Base-by-base conservation (phyloP, 345 rosid genomes). In the Cardamine chenopodiifolia region DNA sequence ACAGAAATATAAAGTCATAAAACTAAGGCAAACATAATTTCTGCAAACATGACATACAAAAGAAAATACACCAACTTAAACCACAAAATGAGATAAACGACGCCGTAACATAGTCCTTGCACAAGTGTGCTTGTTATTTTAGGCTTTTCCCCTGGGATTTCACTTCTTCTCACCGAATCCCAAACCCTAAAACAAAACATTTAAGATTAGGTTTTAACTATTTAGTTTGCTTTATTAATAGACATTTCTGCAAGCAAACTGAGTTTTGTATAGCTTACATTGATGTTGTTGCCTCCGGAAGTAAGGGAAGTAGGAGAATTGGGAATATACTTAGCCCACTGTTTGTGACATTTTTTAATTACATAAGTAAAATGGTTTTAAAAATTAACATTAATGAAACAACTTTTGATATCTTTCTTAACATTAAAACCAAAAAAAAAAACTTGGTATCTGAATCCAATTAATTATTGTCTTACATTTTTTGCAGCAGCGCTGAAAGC, bases 271-370 rank as follows among this genome's bases (percentile, higher is more conserved):
- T 58, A 49, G 63, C 89, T 85, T 82, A 86, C 91, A 42, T 58
- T 73, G 84, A 72, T 84, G 53, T 32, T 66, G 73, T 44, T 78
- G 84, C 82, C 79, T 71, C 90, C 89, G 8, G 92, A 85, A 76
- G 80, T 67, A 13, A 62, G 18, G 74, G 78, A 73, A 73, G 97
- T 62, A 44, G 90, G 81, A 19, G 98, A 83, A 55, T 85, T 85
- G 71, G 98, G 98, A 57, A 91, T 79, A 83, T 91, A 91, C 89
- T 95, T 89, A 44, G 98, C 95, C 97, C 97, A 91, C 98, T 93
- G 70, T 62, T 77, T 45, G 22, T 47, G 13, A 77, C 55, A 56
- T 31, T 1, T 32, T 48, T 23, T 11, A 61, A 1, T 9, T 12
- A 29, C 62, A 71, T 20, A 25, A 44, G 26, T 28, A 39, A 5